Percentiles rank a stretch among this genome's conserved stretches.
Evolutionary conservation across 805 yeast genomes (phyloP).

Genomic region (Candida maris): DNA sequence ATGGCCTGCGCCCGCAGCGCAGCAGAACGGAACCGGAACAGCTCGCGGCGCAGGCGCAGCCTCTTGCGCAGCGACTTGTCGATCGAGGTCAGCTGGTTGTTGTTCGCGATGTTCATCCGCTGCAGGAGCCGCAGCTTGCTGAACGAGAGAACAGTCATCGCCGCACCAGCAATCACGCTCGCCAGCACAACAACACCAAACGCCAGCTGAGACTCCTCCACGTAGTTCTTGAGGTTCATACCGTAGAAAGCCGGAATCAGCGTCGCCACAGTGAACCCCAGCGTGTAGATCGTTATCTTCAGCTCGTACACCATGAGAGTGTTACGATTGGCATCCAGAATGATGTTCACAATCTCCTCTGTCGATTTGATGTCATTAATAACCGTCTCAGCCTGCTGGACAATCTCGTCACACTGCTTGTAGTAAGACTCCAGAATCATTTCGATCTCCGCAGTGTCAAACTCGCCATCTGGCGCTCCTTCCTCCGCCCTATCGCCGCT

Average conservation of each 20-base stretch:
- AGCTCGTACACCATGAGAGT: conserved; percentile 83
- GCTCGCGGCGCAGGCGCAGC: conserved; percentile 14
- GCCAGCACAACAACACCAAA: conserved; percentile 53
- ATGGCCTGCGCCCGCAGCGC: neutral
- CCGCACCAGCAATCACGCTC: conserved; percentile 51
- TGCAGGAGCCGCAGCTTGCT: conserved; percentile 58
- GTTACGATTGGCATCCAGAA: conserved; percentile 87
- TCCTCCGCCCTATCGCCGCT: conserved; percentile 5
- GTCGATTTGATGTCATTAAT: conserved; percentile 83
- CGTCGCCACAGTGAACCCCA: conserved; percentile 84
- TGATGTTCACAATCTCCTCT: conserved; percentile 89
- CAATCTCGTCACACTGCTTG: conserved; percentile 89
- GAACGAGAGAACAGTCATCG: conserved; percentile 55
- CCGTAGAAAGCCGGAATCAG: conserved; percentile 86
- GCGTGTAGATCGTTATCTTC: conserved; percentile 75
- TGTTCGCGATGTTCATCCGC: conserved; percentile 57
- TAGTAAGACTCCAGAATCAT: conserved; percentile 86
- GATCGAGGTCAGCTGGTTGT: conserved; percentile 24
- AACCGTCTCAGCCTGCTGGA: conserved; percentile 82
- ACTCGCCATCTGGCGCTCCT: conserved; percentile 8
- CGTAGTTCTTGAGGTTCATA: conserved; percentile 76
- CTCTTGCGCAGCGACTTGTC: conserved; percentile 22
- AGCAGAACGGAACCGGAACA: conserved; percentile 2
- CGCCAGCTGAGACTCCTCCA: conserved; percentile 65
- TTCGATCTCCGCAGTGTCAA: conserved; percentile 65